phyloP scores from a whole-genome alignment of 306 rosid genomes.

The Alnus glutinosa region DNA sequence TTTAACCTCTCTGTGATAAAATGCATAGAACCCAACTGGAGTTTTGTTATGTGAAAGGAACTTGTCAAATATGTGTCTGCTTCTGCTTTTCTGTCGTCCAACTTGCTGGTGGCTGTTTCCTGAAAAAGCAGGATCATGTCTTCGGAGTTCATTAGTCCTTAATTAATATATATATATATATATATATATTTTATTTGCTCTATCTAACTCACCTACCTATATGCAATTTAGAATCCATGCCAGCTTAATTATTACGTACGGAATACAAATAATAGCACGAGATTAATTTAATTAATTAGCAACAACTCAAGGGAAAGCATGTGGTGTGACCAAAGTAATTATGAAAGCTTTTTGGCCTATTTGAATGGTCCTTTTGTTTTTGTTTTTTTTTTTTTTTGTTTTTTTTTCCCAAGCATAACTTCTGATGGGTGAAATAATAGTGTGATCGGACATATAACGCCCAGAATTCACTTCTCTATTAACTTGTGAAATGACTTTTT shows the following conservation, averaged over 20 bases:
- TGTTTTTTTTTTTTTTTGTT: not conserved
- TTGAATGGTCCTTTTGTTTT: slow-evolving; percentile 23
- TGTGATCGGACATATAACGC: slow-evolving; percentile 37
- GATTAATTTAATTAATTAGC: too few species aligned
- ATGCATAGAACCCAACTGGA: slow-evolving; percentile 41
- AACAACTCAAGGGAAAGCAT: too few species aligned
- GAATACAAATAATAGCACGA: too few species aligned
- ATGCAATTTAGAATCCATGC: not conserved
- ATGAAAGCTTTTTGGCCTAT: slow-evolving; percentile 20
- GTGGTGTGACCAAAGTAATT: not conserved
- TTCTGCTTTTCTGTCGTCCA: slow-evolving; percentile 32
- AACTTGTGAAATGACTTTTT: slow-evolving; percentile 30
- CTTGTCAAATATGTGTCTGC: slow-evolving; percentile 21
- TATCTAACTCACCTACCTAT: too few species aligned
- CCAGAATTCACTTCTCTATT: slow-evolving; percentile 44
- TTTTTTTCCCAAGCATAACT: not conserved
- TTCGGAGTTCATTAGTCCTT: not conserved
- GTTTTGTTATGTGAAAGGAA: slow-evolving; percentile 4
- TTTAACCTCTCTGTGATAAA: slow-evolving; percentile 18
- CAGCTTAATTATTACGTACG: not conserved
- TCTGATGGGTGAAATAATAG: slow-evolving; percentile 28
- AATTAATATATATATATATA: too few species aligned
- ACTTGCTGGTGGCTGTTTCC: slow-evolving; percentile 38
- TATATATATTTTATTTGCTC: too few species aligned
- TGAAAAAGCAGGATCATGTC: slow-evolving; percentile 24